Evolutionary conservation across 371 early-diverging fungal genomes (phyloP).

Genomic region (Phascolomyces articulosus): DNA sequence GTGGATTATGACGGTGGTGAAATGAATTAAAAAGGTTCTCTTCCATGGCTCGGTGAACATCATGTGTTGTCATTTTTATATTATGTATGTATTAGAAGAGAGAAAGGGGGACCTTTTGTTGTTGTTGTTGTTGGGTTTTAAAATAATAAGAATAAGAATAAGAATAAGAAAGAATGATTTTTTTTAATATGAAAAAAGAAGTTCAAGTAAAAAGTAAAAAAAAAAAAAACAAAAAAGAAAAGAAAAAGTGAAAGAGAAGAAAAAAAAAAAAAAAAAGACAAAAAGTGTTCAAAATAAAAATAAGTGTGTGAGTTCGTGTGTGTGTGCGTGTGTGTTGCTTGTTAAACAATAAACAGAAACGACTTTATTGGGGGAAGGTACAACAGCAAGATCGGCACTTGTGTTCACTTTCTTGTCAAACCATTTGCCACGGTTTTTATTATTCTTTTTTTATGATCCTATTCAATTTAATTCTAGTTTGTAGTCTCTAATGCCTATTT

Average conservation of each 20-base stretch:
- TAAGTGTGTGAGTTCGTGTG: no score
- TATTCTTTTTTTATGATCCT: neutral
- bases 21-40: conserved; percentile 37
- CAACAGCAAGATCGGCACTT: conserved; percentile 11
- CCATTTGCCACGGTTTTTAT: conserved; percentile 5
- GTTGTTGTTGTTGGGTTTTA: no score
- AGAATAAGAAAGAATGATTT: conserved; percentile 17
- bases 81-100: neutral
- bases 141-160: no score
- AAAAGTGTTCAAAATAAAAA: conserved; percentile 12
- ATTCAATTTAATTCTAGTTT: neutral
- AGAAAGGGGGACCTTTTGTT: neutral
- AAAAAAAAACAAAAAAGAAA: conserved; percentile 16
- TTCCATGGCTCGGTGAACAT: conserved; percentile 40
- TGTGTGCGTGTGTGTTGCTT: neutral
- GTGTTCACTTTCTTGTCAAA: conserved; percentile 11
- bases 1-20: conserved; percentile 29
- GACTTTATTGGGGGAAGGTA: conserved; percentile 2
- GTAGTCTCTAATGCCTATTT: no score
- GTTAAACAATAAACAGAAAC: conserved; percentile 5
- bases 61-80: conserved; percentile 28
- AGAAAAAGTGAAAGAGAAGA: conserved; percentile 10
- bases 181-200: conserved; percentile 4
- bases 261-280: conserved; percentile 19
- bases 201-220: conserved; percentile 8